Conservation (phyloP, 2,329 filamentous ascomycete genomes). For the Ophiocordyceps camponoti-floridani region DNA sequence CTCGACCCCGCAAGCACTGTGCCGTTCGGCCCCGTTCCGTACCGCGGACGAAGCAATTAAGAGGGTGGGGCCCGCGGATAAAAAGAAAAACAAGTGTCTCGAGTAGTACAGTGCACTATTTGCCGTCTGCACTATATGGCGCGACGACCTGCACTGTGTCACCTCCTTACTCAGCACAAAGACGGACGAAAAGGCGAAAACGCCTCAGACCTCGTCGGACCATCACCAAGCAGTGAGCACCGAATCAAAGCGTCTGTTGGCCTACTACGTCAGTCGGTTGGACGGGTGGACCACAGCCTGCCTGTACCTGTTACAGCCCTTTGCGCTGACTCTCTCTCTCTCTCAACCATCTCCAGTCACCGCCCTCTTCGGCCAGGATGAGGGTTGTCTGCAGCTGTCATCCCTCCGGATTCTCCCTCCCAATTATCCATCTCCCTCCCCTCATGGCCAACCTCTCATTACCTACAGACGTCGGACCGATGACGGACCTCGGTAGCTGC, state of each 20-base stretch:
- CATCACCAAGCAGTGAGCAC: too few relatives aligned
- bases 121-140: background rate
- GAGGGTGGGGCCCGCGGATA: background rate
- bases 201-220: too few relatives aligned
- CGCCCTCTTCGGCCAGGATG: background rate
- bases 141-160: background rate
- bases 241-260: too few relatives aligned
- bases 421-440: background rate
- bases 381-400: background rate
- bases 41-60: background rate
- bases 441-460: background rate
- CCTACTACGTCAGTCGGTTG: too few relatives aligned
- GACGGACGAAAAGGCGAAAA: background rate
- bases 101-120: background rate
- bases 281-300: too few relatives aligned
- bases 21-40: background rate
- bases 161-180: background rate
- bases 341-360: background rate
- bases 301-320: too few relatives aligned
- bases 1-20: background rate
- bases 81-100: background rate
- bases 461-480: background rate
- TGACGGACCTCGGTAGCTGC: background rate
- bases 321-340: too few relatives aligned
- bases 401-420: background rate